Conservation (phyloP, 768 basidiomycete species). For the Phaffia australis region DNA sequence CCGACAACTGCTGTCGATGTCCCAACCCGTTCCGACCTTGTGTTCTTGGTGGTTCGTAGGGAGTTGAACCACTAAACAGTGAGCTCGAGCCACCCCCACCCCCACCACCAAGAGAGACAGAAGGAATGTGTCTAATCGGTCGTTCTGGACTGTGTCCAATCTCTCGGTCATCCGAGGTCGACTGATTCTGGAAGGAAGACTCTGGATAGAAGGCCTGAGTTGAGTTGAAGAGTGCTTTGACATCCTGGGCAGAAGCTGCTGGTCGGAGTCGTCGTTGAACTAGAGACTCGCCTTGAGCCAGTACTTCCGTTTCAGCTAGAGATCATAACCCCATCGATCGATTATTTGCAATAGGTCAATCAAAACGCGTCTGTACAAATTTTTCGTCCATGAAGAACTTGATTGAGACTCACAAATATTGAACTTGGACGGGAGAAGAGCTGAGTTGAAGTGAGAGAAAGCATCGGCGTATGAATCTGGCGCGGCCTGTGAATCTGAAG, state of each 20-base stretch:
- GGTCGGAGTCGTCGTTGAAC: conserved; percentile 58
- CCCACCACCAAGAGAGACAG: conserved; percentile 45
- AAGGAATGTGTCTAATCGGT: no score
- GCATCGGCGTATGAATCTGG: conserved; percentile 17
- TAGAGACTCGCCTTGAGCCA: conserved; percentile 60
- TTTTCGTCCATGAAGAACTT: conserved; percentile 41
- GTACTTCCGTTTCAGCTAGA: conserved; percentile 11
- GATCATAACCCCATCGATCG: neutral
- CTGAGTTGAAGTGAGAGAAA: conserved; percentile 30
- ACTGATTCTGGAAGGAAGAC: neutral
- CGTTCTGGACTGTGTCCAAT: no score
- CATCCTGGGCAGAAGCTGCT: conserved; percentile 83
- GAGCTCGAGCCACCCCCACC: conserved; percentile 30
- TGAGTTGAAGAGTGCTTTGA: conserved; percentile 79
- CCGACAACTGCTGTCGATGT: conserved; percentile 5
- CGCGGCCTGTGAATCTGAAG: conserved; percentile 10
- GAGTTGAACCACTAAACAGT: conserved; percentile 52
- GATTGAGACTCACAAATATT: conserved; percentile 44
- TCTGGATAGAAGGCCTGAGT: conserved; percentile 56
- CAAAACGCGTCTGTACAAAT: neutral
- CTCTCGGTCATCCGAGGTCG: no score
- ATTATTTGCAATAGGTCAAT: no score
- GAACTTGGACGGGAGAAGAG: conserved; percentile 43
- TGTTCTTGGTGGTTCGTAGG: conserved; percentile 62
- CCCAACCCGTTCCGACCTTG: conserved; percentile 3